Evolutionary conservation across 2,329 filamentous ascomycete genomes (phyloP).

Genomic region (Drechslera avenae): DNA sequence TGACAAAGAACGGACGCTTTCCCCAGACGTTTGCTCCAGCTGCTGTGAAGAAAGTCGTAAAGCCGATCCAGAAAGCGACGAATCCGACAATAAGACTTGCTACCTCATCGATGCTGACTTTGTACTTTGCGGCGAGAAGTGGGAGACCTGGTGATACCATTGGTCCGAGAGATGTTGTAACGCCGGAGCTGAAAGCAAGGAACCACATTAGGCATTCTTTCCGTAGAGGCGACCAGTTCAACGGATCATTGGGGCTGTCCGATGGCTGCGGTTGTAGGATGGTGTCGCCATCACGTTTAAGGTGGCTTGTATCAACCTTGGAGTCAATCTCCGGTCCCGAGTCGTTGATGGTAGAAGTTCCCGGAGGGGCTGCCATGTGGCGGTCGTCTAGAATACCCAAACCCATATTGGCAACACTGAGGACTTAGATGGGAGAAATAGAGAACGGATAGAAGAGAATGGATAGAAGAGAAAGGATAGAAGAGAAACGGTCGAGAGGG

Average conservation of each 20-base stretch:
- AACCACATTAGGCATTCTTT: constrained; percentile 43
- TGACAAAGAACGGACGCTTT: constrained; percentile 46
- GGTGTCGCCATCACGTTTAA: constrained; percentile 63
- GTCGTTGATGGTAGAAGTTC: constrained; percentile 37
- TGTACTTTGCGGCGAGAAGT: constrained; percentile 44
- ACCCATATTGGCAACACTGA: constrained; percentile 30
- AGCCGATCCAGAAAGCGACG: constrained; percentile 46
- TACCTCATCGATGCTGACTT: constrained; percentile 46
- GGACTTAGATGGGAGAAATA: neutral
- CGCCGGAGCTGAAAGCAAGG: constrained; percentile 43
- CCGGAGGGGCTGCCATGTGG: constrained; percentile 39
- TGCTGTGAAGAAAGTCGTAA: constrained; percentile 51
- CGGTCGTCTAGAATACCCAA: constrained; percentile 39
- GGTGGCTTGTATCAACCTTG: constrained; percentile 21
- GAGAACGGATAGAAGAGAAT: neutral
- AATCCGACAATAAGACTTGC: constrained; percentile 50
- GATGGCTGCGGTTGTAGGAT: constrained; percentile 90
- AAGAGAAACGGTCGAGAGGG: constrained; percentile 4
- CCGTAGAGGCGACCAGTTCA: constrained; percentile 52
- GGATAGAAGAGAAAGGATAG: neutral
- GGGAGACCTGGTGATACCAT: constrained; percentile 50
- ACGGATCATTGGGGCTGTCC: constrained; percentile 86
- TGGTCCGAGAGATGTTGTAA: constrained; percentile 46
- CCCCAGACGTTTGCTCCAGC: constrained; percentile 49
- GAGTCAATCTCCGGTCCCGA: constrained; percentile 18